phyloP scores from a whole-genome alignment of 352 stramenopile species.

The Pythium angustatum region DNA sequence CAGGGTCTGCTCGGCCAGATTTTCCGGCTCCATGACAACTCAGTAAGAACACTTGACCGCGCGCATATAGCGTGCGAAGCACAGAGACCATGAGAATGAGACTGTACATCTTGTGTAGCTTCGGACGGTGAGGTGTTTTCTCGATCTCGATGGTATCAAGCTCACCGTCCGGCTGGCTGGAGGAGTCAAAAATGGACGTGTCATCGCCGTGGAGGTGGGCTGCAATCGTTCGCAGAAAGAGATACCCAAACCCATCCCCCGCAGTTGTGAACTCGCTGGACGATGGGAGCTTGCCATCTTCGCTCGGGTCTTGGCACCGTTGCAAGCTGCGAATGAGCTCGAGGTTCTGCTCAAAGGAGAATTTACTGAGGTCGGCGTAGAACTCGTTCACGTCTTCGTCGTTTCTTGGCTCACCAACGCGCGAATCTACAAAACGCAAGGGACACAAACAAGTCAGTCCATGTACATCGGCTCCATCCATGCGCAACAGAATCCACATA shows the following conservation, averaged over 20 bases:
- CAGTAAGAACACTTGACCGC: constrained; percentile 58
- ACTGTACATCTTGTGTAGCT: constrained; percentile 83
- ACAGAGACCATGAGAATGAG: constrained; percentile 83
- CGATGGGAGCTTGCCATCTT: neutral
- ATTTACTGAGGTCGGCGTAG: constrained; percentile 49
- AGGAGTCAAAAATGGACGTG: constrained; percentile 18
- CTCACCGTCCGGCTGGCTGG: constrained; percentile 21
- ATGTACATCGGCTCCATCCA: neutral
- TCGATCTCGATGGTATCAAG: constrained; percentile 10
- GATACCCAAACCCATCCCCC: constrained; percentile 62
- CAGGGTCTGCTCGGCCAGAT: neutral
- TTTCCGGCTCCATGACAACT: constrained; percentile 31
- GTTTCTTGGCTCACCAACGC: constrained; percentile 18
- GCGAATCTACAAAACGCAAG: constrained; percentile 32
- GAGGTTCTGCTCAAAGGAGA: constrained; percentile 66
- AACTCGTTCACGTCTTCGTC: constrained; percentile 29
- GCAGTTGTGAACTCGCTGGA: constrained; percentile 8
- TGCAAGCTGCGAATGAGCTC: constrained; percentile 51
- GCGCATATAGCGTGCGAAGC: constrained; percentile 69
- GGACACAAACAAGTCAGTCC: neutral
- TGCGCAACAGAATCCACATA: constrained; percentile 16
- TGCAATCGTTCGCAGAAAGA: constrained; percentile 36
- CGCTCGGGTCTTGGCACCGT: neutral
- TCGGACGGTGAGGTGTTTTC: constrained; percentile 37
- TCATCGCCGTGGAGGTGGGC: constrained; percentile 26